Evolutionary conservation across 1,284 basidiomycete species (phyloP), one percentile per base, ranked within the genome.

Genomic region (Quambalaria eucalypti): DNA sequence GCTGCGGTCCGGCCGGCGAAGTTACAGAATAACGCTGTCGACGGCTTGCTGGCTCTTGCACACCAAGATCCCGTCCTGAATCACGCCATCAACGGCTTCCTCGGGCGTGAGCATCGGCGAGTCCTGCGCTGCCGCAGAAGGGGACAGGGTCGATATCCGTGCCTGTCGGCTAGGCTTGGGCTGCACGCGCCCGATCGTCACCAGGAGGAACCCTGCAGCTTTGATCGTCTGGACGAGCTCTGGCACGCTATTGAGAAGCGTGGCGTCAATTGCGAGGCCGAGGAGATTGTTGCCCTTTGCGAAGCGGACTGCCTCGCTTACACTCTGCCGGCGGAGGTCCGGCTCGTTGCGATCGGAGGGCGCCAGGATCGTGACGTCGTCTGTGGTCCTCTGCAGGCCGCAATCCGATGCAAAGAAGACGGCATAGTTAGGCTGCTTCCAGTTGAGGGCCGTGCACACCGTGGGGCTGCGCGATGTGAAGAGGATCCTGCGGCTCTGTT

Each of bases 371-470:
- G 50, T 50, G 9, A 25, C 48, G 8, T 46, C 47, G 29, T 28
- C 36, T 36, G 48, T 30, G n/a, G 48, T 55, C 28, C 54, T 55
- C 1, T 63, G 59, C 2, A 14, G 33, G 6, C 90, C 90, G 75
- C 91, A 95, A 70, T 85, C 84, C 10, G 87, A 87, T 7, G 86
- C 85, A 76, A 97, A 89, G 78, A 98, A 95, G 28, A 98, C 93
- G 51, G 95, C 90, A 80, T 96, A 60, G 76, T 98, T 98, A 16
- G 95, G 95, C 78, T 99, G 95, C 78, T 99, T 99, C 92, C 95
- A 97, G 76, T 98, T 97, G 54, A 98, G 77, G 16, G 87, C 85
- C 2, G 87, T 84, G 55, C 73, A 75, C 3, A 71, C 73, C 23
- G 69, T 72, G 5, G 73, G 71, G 26, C 62, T 66, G 4, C 65